Evolutionary conservation across 2,329 filamentous ascomycete genomes (phyloP).

Genomic region (Cladophialophora carrionii): DNA sequence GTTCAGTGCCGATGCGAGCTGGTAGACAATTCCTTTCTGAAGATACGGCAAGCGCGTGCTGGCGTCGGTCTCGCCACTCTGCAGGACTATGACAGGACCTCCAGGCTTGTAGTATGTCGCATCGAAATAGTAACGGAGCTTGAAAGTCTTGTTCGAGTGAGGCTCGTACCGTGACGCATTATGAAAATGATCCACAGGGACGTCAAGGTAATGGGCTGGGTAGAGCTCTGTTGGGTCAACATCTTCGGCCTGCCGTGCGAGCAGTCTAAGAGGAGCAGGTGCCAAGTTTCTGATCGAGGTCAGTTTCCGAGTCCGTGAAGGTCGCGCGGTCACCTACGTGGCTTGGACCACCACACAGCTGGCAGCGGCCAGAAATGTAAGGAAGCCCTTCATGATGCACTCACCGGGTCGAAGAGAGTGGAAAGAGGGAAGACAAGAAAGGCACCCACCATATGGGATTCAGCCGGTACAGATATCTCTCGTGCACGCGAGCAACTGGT

Average conservation of each 20-base stretch:
- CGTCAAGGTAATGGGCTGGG: slow-evolving; percentile 56
- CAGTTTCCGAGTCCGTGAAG: not conserved
- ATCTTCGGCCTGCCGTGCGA: slow-evolving; percentile 19
- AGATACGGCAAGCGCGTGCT: slow-evolving; percentile 68
- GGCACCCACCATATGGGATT: not conserved
- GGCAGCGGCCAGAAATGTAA: slow-evolving; percentile 12
- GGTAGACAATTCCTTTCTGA: slow-evolving; percentile 74
- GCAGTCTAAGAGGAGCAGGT: slow-evolving; percentile 26
- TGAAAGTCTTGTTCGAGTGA: slow-evolving; percentile 69
- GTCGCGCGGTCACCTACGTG: slow-evolving; percentile 15
- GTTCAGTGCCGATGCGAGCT: slow-evolving; percentile 70
- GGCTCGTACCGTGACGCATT: slow-evolving; percentile 78
- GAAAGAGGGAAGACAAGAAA: not conserved
- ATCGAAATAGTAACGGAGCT: slow-evolving; percentile 83
- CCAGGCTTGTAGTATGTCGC: slow-evolving; percentile 73
- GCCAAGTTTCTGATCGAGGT: slow-evolving; percentile 20
- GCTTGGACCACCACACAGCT: slow-evolving; percentile 21
- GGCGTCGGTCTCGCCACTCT: slow-evolving; percentile 70
- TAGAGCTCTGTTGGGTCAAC: slow-evolving; percentile 44
- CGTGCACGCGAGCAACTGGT: slow-evolving; percentile 9
- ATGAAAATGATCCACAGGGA: slow-evolving; percentile 78
- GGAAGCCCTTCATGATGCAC: slow-evolving; percentile 22
- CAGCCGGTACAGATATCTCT: slow-evolving; percentile 1
- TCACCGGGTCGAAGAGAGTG: not conserved
- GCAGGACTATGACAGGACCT: slow-evolving; percentile 78